Evolutionary conservation across 768 basidiomycete genomes (phyloP).

Genomic region (Tylopilus subfusipes): DNA sequence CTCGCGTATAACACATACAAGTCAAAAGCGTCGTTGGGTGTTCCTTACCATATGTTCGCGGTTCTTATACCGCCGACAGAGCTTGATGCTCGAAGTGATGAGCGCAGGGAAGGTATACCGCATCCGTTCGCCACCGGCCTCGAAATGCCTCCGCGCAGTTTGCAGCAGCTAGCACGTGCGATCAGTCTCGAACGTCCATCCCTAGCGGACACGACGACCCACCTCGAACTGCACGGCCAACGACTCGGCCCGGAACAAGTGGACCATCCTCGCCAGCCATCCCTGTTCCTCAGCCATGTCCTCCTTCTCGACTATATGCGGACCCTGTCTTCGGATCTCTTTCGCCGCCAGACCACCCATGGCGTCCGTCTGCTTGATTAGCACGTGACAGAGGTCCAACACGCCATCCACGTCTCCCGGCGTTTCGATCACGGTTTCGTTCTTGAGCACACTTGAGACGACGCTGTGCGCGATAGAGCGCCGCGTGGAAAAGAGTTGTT

Average conservation of each 20-base stretch:
- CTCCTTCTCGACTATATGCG: conserved; percentile 68
- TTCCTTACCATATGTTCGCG: conserved; percentile 62
- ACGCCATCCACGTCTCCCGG: conserved; percentile 95
- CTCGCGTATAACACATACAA: neutral
- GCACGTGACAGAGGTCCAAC: conserved; percentile 86
- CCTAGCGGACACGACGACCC: conserved; percentile 15
- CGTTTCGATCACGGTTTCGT: conserved; percentile 91
- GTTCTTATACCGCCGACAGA: conserved; percentile 88
- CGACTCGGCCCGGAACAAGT: conserved; percentile 87
- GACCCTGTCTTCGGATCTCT: conserved; percentile 53
- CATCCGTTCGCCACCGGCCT: conserved; percentile 91
- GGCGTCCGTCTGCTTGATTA: conserved; percentile 75
- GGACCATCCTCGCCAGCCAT: conserved; percentile 98
- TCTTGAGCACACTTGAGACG: conserved; percentile 91
- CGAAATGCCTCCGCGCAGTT: conserved; percentile 86
- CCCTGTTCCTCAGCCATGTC: conserved; percentile 98
- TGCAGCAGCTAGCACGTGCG: conserved; percentile 92
- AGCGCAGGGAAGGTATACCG: conserved; percentile 96
- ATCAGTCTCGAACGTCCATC: neutral
- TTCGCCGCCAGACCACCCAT: conserved; percentile 29
- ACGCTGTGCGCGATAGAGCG: conserved; percentile 93
- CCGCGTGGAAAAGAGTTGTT: conserved; percentile 87
- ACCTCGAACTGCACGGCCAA: conserved; percentile 90
- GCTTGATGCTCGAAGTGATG: conserved; percentile 88
- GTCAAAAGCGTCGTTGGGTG: neutral